Evolutionary conservation across 2,329 filamentous ascomycete genomes (phyloP).

Genomic region (Elsinoe arachidis): DNA sequence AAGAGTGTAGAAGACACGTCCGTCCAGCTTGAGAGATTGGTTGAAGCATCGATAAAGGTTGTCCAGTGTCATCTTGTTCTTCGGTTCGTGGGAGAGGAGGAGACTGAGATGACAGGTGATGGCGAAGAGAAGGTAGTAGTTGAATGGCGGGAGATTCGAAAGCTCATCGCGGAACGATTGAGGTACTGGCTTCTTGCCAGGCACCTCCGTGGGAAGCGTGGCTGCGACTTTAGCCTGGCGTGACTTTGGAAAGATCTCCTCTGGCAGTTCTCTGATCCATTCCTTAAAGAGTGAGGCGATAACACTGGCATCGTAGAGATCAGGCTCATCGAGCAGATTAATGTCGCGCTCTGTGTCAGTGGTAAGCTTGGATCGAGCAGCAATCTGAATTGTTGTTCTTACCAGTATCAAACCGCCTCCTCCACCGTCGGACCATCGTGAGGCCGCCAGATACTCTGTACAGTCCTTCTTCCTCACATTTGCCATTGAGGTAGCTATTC

Average conservation of each 20-base stretch:
- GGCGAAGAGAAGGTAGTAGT: conserved; percentile 94
- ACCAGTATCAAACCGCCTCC: conserved; percentile 82
- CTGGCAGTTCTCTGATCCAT: conserved; percentile 89
- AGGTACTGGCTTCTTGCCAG: conserved; percentile 63
- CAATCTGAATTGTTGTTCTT: conserved; percentile 23
- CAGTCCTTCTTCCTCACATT: conserved; percentile 85
- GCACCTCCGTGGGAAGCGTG: conserved; percentile 73
- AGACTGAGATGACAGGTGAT: conserved; percentile 94
- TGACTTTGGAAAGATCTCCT: conserved; percentile 82
- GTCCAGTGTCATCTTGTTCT: conserved; percentile 97
- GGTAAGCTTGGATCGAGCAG: not conserved
- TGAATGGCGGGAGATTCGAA: conserved; percentile 88
- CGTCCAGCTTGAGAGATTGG: conserved; percentile 92
- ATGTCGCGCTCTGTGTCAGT: conserved; percentile 66
- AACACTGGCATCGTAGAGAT: conserved; percentile 93
- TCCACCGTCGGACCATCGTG: conserved; percentile 86
- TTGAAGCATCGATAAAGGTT: conserved; percentile 97
- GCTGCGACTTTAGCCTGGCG: conserved; percentile 71
- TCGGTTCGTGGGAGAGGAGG: conserved; percentile 80
- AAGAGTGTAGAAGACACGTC: conserved; percentile 88
- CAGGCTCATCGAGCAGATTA: conserved; percentile 76
- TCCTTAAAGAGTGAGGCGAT: conserved; percentile 94
- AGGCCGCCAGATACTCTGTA: conserved; percentile 89
- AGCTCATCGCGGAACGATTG: conserved; percentile 84
- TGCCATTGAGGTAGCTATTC: conserved; percentile 75